A percentile compares a stretch with the other conserved stretches of the same genome.
Conservation (phyloP, 305 asterid species). For the Plantago lanceolata region DNA sequence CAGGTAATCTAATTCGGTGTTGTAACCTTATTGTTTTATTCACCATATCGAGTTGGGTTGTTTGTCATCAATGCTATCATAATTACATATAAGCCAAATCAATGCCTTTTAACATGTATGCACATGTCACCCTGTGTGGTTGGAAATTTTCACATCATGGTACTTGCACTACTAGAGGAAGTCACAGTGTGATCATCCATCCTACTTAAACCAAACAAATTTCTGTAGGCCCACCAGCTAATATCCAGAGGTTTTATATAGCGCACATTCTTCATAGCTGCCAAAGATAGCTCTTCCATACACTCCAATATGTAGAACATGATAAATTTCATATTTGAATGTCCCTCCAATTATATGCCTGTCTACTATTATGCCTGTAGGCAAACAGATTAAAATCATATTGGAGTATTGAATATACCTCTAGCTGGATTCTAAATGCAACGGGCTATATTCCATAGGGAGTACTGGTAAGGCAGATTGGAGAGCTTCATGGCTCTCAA, state of each 20-base stretch:
- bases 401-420: too few relatives aligned
- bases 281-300: constrained; percentile 1
- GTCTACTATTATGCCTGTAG: constrained; percentile 8
- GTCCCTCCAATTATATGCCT: constrained; percentile 7
- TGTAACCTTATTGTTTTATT: constrained; percentile 21
- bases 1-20: constrained; percentile 47
- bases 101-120: constrained; percentile 10
- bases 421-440: too few relatives aligned
- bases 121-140: constrained; percentile 1
- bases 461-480: too few relatives aligned
- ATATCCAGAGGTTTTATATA: constrained; percentile 1
- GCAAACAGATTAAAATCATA: too few relatives aligned
- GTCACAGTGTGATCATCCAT: constrained; percentile 19
- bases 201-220: constrained; percentile 17
- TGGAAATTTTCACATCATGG: constrained; percentile 3
- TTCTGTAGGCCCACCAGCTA: constrained; percentile 12
- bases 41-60: constrained; percentile 1
- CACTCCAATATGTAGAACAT: neutral
- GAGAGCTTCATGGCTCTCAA: too few relatives aligned
- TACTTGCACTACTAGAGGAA: constrained; percentile 10
- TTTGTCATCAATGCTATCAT: constrained; percentile 19
- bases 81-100: constrained; percentile 11
- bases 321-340: neutral
- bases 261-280: constrained; percentile 11
- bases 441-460: too few relatives aligned